phyloP scores from a whole-genome alignment of 495 filamentous ascomycete genomes.

The Neurospora discreta region DNA sequence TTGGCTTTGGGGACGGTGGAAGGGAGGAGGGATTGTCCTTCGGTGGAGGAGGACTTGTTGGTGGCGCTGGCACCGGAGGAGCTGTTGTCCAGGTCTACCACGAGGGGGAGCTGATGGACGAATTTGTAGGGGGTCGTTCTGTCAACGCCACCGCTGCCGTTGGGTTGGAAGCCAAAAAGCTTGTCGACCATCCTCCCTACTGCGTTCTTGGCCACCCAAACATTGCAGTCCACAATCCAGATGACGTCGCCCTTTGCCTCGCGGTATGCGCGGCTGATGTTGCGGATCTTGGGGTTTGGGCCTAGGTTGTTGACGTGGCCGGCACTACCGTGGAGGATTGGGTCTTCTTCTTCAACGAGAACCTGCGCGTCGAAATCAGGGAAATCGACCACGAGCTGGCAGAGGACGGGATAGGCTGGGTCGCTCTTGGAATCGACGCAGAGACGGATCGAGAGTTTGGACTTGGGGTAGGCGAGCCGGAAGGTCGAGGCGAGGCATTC shows the following conservation, averaged over 20 bases:
- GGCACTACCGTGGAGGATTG: constrained; percentile 45
- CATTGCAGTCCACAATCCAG: constrained; percentile 95
- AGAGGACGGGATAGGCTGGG: constrained; percentile 65
- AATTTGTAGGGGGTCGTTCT: constrained; percentile 67
- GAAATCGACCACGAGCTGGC: constrained; percentile 59
- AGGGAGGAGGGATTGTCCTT: constrained; percentile 9
- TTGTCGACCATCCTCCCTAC: constrained; percentile 78
- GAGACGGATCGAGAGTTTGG: constrained; percentile 70
- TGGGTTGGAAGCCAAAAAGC: constrained; percentile 53
- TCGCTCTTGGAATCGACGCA: constrained; percentile 72
- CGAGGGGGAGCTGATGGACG: constrained; percentile 86
- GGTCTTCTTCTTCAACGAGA: constrained; percentile 82
- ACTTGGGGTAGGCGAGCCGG: constrained; percentile 64
- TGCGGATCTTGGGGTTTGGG: constrained; percentile 96
- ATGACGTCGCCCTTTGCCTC: constrained; percentile 86
- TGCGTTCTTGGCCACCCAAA: constrained; percentile 77
- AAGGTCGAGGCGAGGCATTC: constrained; percentile 90
- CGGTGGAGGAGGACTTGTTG: not conserved
- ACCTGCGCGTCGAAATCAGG: constrained; percentile 61
- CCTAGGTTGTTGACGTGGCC: constrained; percentile 54
- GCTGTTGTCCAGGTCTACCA: constrained; percentile 52
- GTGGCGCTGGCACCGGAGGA: constrained; percentile 11
- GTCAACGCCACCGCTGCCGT: constrained; percentile 10
- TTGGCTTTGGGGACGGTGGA: not conserved
- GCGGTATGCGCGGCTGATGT: constrained; percentile 90